Conservation (phyloP, 768 basidiomycete species). For the Austroboletus eburneus region DNA sequence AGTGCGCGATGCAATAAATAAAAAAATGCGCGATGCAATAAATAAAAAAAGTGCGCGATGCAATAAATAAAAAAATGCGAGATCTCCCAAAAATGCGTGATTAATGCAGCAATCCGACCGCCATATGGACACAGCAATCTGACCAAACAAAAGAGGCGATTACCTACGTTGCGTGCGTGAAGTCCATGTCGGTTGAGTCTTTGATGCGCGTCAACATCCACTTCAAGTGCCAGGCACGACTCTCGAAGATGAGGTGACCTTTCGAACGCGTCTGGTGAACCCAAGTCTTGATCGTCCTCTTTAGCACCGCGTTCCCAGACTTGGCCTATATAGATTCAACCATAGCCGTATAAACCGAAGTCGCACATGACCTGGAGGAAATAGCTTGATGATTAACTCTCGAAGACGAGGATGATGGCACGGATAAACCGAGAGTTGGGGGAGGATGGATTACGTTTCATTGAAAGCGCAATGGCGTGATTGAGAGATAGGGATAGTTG, state of each 20-base stretch:
- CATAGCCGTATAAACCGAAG: constrained; percentile 92
- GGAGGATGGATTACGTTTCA: constrained; percentile 66
- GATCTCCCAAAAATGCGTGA: too few relatives aligned
- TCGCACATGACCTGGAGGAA: constrained; percentile 91
- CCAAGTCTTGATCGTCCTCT: constrained; percentile 13
- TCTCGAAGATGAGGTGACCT: constrained; percentile 60
- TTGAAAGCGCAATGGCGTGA: constrained; percentile 77
- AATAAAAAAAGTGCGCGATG: too few relatives aligned
- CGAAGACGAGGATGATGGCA: constrained; percentile 79
- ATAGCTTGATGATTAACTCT: constrained; percentile 88
- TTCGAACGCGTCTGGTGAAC: constrained; percentile 31
- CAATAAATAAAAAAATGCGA: too few relatives aligned
- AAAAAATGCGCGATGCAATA: too few relatives aligned
- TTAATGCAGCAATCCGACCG: too few relatives aligned
- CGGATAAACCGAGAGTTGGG: constrained; percentile 61
- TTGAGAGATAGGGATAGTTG: constrained; percentile 75
- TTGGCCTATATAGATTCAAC: constrained; percentile 73
- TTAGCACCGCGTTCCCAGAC: constrained; percentile 57
- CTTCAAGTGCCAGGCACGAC: constrained; percentile 70
- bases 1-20: too few relatives aligned
- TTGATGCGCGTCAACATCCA: constrained; percentile 76
- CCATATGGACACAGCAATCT: too few relatives aligned
- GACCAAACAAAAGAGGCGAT: too few relatives aligned
- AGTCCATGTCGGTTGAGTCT: constrained; percentile 81
- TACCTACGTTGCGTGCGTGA: constrained; percentile 55